Conservation (phyloP, 495 filamentous ascomycete species). For the Aspergillus asperescens region DNA sequence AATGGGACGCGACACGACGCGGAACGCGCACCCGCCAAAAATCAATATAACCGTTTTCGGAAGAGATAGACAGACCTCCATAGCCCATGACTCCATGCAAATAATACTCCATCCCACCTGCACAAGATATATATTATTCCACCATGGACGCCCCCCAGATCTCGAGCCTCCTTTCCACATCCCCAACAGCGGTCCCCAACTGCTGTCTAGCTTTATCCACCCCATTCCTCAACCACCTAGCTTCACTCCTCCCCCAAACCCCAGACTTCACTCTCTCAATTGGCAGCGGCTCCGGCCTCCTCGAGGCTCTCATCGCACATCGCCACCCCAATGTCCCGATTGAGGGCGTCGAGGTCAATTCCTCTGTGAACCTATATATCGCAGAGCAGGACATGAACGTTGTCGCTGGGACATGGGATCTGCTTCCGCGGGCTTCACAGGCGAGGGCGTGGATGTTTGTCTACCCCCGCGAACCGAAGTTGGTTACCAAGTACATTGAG, state of each 20-base stretch:
- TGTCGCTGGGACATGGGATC: slow-evolving; percentile 42
- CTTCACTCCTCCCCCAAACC: slow-evolving; percentile 33
- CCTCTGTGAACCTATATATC: slow-evolving; percentile 43
- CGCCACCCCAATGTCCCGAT: slow-evolving; percentile 24
- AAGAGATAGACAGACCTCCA: too few relatives aligned
- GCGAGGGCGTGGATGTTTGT: slow-evolving; percentile 51
- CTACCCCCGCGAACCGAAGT: slow-evolving; percentile 46
- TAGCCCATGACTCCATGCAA: too few relatives aligned
- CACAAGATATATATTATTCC: too few relatives aligned
- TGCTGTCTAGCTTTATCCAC: slow-evolving; percentile 49
- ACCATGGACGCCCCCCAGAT: slow-evolving; percentile 30
- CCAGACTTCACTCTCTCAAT: slow-evolving; percentile 46
- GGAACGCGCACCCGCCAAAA: neutral
- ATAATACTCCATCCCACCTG: too few relatives aligned
- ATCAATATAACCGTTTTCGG: slow-evolving; percentile 18
- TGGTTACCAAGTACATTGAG: slow-evolving; percentile 43
- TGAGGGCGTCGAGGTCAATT: slow-evolving; percentile 43
- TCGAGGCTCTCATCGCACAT: slow-evolving; percentile 44
- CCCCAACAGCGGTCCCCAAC: slow-evolving; percentile 30
- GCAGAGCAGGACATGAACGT: slow-evolving; percentile 34
- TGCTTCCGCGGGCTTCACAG: slow-evolving; percentile 27
- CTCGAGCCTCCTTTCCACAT: slow-evolving; percentile 17
- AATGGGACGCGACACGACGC: slow-evolving; percentile 19
- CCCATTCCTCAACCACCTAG: slow-evolving; percentile 32
- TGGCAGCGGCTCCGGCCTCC: slow-evolving; percentile 49